Percentiles rank a stretch among this genome's conserved stretches.
phyloP scores from a whole-genome alignment of 768 basidiomycete species.

The Roridomyces roridus region DNA sequence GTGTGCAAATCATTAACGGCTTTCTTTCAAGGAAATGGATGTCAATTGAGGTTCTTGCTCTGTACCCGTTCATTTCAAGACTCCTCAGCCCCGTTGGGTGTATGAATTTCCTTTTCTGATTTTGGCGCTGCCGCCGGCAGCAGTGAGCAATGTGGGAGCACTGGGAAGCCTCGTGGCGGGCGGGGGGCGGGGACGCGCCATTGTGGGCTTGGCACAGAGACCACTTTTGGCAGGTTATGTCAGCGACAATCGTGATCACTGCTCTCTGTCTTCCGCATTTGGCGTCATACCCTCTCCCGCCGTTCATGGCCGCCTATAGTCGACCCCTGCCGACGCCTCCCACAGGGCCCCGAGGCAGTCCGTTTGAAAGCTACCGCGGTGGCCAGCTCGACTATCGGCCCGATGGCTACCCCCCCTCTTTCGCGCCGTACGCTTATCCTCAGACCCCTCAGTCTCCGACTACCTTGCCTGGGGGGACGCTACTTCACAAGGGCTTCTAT shows the following conservation, averaged over 20 bases:
- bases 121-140: too few species aligned
- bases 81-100: too few species aligned
- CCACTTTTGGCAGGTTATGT: too few species aligned
- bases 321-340: constrained; percentile 40
- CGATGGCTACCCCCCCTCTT: constrained; percentile 47
- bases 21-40: neutral
- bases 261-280: neutral
- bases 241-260: too few species aligned
- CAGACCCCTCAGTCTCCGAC: constrained; percentile 48
- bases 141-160: too few species aligned
- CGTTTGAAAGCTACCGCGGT: constrained; percentile 18
- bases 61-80: too few species aligned
- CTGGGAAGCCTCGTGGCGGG: too few species aligned
- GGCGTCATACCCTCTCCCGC: neutral
- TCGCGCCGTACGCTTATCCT: constrained; percentile 41
- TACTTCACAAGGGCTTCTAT: constrained; percentile 91
- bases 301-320: constrained; percentile 13
- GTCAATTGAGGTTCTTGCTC: too few species aligned
- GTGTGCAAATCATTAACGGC: constrained; percentile 18
- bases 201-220: too few species aligned
- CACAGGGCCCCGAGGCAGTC: constrained; percentile 15
- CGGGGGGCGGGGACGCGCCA: too few species aligned
- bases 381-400: constrained; percentile 25
- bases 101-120: too few species aligned
- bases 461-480: constrained; percentile 68